Conservation (phyloP, 805 yeast species). For the Candida nanaspora region DNA sequence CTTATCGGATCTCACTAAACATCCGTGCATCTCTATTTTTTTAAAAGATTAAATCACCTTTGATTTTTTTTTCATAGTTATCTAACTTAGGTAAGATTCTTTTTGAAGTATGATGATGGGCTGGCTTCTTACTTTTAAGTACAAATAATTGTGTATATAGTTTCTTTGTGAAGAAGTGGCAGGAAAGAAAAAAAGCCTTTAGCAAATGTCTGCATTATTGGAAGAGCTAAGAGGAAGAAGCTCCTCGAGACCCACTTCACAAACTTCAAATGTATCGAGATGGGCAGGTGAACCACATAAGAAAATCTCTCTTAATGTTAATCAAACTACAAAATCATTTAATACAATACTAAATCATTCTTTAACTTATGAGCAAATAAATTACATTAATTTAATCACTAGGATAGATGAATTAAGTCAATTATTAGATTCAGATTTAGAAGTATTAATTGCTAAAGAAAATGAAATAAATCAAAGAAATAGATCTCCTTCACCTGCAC, state of each 20-base stretch:
- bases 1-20: too few relatives aligned
- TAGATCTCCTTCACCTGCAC: conserved; percentile 87
- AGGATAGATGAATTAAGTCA: background rate
- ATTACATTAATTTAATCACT: background rate
- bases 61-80: too few relatives aligned
- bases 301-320: background rate
- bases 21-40: too few relatives aligned
- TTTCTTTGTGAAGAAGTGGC: too few relatives aligned
- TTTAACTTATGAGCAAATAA: background rate
- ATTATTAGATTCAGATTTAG: too few relatives aligned
- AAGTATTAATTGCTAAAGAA: too few relatives aligned
- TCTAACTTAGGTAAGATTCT: too few relatives aligned
- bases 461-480: conserved; percentile 30
- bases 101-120: too few relatives aligned
- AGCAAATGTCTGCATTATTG: background rate
- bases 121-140: too few relatives aligned
- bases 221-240: background rate
- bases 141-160: too few relatives aligned
- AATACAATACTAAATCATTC: background rate
- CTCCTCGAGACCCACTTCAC: background rate
- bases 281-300: background rate
- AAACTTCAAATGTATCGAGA: background rate
- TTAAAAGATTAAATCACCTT: too few relatives aligned
- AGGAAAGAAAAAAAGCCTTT: too few relatives aligned
- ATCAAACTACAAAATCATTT: background rate